These are phyloP conservation scores for Cymbopogon flexuosus DNA, from an alignment of 202 grass and related monocot species.

Conservation along the genomic window DNA sequence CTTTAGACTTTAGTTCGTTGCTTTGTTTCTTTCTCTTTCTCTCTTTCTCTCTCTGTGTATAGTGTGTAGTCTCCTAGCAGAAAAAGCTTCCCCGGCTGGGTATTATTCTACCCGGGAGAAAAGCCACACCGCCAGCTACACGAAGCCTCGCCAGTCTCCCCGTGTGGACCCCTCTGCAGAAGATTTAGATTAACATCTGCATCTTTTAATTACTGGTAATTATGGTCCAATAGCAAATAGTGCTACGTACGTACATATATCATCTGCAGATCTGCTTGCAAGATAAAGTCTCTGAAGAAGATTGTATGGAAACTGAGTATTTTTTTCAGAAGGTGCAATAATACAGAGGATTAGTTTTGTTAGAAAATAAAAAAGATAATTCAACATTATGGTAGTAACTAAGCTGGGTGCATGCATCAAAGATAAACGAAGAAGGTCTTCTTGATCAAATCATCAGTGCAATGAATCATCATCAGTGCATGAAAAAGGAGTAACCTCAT, in stretches of 20 bases:
- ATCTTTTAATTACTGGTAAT: neutral
- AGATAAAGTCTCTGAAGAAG: neutral
- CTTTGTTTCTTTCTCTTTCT: slow-evolving; percentile 39
- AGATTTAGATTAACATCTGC: neutral
- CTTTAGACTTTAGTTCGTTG: slow-evolving; percentile 47
- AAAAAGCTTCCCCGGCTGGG: slow-evolving; percentile 27
- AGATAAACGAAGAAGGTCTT: neutral
- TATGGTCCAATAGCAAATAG: neutral
- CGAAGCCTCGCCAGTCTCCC: slow-evolving; percentile 36
- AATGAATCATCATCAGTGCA: slow-evolving; percentile 28
- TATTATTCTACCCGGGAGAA: slow-evolving; percentile 41
- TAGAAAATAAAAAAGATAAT: neutral
- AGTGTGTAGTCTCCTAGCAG: slow-evolving; percentile 20
- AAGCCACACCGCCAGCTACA: slow-evolving; percentile 42
- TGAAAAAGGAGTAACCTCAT: slow-evolving; percentile 16
- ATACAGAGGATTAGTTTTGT: too few species aligned
- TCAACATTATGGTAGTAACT: neutral
- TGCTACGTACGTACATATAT: neutral
- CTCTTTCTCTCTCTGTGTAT: neutral
- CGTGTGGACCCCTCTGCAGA: slow-evolving; percentile 8
- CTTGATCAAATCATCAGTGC: slow-evolving; percentile 12
- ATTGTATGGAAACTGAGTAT: neutral
- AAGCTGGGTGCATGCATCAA: neutral
- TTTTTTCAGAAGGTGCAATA: neutral
- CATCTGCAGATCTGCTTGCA: neutral